Evolutionary conservation across 2,329 filamentous ascomycete species (phyloP).

Genomic region (Talaromyces albobiverticillius): DNA sequence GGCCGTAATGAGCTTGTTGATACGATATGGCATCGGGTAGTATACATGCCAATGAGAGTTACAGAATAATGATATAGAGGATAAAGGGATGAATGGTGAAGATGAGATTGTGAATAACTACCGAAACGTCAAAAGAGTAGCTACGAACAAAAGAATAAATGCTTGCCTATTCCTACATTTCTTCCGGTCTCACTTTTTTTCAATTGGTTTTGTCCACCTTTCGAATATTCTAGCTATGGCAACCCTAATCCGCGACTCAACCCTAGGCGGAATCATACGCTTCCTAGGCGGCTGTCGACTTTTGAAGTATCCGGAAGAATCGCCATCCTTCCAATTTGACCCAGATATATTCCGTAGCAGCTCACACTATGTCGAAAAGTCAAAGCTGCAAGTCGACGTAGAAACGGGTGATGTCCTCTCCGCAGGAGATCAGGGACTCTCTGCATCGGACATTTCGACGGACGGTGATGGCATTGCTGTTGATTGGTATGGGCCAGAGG

Average conservation of each 20-base stretch:
- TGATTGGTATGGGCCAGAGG: constrained; percentile 30
- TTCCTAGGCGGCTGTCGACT: not conserved
- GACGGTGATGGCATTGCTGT: not conserved
- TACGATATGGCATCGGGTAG: too few species aligned
- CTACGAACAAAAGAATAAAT: too few species aligned
- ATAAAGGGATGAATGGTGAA: too few species aligned
- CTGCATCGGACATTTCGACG: not conserved
- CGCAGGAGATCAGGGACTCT: not conserved
- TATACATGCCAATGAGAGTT: too few species aligned
- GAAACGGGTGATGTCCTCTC: not conserved
- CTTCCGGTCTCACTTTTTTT: too few species aligned
- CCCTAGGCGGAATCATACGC: not conserved
- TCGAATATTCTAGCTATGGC: too few species aligned
- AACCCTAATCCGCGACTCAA: not conserved
- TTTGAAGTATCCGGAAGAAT: not conserved
- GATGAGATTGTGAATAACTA: too few species aligned
- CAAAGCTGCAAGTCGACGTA: not conserved
- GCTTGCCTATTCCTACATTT: too few species aligned
- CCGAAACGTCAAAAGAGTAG: too few species aligned
- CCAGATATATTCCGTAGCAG: not conserved
- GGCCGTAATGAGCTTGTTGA: too few species aligned
- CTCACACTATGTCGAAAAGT: not conserved
- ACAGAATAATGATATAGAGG: too few species aligned
- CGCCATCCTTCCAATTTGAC: not conserved
- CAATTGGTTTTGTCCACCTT: too few species aligned